Percentiles rank a stretch among this genome's conserved stretches.
phyloP scores from a whole-genome alignment of 371 early-diverging fungal species.

The Capillidium rhysosporum region DNA sequence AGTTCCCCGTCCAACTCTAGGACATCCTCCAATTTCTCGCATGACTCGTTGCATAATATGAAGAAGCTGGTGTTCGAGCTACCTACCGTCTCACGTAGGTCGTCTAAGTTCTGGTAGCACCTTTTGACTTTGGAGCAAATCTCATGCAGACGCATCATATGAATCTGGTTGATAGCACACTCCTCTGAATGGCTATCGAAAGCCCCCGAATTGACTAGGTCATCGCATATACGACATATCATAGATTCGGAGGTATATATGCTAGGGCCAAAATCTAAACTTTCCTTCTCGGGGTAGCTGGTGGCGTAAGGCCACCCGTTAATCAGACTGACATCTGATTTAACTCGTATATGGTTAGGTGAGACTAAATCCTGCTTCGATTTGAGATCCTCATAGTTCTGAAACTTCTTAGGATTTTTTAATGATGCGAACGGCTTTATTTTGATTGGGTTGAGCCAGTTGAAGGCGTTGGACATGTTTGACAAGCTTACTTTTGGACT shows the following conservation, averaged over 20 bases:
- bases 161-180: conserved; percentile 37
- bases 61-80: background rate
- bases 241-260: conserved; percentile 11
- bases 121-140: conserved; percentile 24
- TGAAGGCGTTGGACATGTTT: no score
- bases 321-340: background rate
- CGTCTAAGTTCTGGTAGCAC: conserved; percentile 13
- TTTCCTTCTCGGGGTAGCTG: background rate
- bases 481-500: no score
- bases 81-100: conserved; percentile 10
- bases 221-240: conserved; percentile 51
- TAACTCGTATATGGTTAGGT: background rate
- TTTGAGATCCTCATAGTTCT: no score
- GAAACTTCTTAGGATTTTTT: no score
- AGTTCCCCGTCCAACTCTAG: background rate
- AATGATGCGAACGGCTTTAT: no score
- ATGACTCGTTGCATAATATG: background rate
- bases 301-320: conserved; percentile 2
- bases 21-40: background rate
- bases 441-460: no score
- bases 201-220: conserved; percentile 19
- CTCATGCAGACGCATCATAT: conserved; percentile 29
- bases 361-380: no score
- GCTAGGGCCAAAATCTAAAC: no score
- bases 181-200: conserved; percentile 34